Conservation (phyloP, 805 yeast species). For the Metschnikowia chrysomelidarum region DNA sequence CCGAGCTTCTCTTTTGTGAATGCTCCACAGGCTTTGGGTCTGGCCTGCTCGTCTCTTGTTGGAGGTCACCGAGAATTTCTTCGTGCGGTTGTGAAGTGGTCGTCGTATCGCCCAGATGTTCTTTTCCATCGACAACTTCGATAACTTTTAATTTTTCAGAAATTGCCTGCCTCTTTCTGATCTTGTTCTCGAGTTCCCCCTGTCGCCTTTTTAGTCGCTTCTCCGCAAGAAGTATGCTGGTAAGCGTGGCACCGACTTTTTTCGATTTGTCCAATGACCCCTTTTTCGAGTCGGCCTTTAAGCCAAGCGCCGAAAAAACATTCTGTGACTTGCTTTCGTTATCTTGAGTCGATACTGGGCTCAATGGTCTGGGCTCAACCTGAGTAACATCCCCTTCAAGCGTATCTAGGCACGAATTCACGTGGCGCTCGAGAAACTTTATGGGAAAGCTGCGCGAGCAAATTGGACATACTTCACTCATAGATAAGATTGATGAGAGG, state of each 20-base stretch:
- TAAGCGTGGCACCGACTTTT: conserved; percentile 32
- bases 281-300: conserved; percentile 27
- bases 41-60: too few relatives aligned
- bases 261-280: conserved; percentile 19
- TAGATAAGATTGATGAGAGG: background rate
- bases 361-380: conserved; percentile 4
- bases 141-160: too few relatives aligned
- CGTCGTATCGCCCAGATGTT: too few relatives aligned
- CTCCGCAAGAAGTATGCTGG: conserved; percentile 36
- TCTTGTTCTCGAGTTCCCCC: conserved; percentile 16
- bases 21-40: too few relatives aligned
- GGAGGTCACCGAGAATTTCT: too few relatives aligned
- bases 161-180: conserved; percentile 5
- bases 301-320: conserved; percentile 35
- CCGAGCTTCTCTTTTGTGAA: too few relatives aligned
- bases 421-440: conserved; percentile 36
- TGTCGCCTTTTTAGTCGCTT: conserved; percentile 22
- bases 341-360: conserved; percentile 7
- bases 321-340: conserved; percentile 14
- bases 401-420: conserved; percentile 38
- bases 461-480: conserved; percentile 33
- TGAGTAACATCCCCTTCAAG: conserved; percentile 17
- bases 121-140: too few relatives aligned
- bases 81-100: too few relatives aligned
- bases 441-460: conserved; percentile 28